Base-by-base conservation (phyloP, 2,329 filamentous ascomycete genomes). In the Fusarium concolor region DNA sequence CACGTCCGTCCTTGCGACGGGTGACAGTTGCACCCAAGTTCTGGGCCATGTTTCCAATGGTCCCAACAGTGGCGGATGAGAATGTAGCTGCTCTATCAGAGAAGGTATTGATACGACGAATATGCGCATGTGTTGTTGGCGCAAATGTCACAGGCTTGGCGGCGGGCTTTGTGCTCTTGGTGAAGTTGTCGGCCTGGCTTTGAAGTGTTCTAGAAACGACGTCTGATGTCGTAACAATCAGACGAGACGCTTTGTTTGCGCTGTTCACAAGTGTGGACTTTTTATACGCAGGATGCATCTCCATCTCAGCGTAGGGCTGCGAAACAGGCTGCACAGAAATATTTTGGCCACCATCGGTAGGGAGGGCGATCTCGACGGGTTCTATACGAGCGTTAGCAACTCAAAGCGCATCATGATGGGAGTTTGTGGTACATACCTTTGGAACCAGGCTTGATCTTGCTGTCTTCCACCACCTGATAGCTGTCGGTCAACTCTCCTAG, bases 211-310 rank as follows among this genome's bases (percentile, higher is more conserved):
- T 94, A 71, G 92, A 89, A 45, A 98, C 83, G 70, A 92, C 90
- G 67, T 89, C 88, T 24, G 93, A 95, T 10, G 92, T 92, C 0
- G 95, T 97, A 39, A 99, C 93, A 68, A 99, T 93, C 18, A 99
- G 85, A 7, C 94, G 92, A 4, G 96, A 98, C 2, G 95, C 96
- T 20, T 90, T 92, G 8, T 91, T 91, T 3, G 96, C 95, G 70
- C 92, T 93, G 62, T 93, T 91, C 15, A 99, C 95, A 20, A 99
- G 83, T 18, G 90, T 89, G 1, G 93, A 97, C 76, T 92, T 91
- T 74, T 92, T 89, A 81, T 97, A 99, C n/a, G 93, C 92, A 1
- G 96, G 96, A 74, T 98, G 94, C 74, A 92, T 85, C 41, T 92
- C 86, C 82, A 92, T 88, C 57, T 90, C 88, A 42, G 96, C 85